These are phyloP conservation scores for Graphium sp. DNA, from an alignment of 2,329 filamentous ascomycete genomes.

Conservation along the genomic window DNA sequence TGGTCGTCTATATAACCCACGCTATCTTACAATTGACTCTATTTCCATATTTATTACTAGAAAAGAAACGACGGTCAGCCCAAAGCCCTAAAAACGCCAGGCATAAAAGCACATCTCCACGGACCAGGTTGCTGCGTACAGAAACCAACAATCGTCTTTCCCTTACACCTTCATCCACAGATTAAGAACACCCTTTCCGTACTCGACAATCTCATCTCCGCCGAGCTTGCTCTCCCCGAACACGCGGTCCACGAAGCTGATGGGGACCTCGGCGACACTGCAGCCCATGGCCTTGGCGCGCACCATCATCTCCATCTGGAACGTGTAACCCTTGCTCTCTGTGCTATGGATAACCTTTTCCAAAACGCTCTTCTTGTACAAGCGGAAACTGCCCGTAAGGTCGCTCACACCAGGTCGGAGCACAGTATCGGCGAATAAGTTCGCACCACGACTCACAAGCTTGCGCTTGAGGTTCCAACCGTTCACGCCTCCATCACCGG, in stretches of 20 bases:
- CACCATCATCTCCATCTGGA: slow-evolving; percentile 99
- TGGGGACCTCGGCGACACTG: slow-evolving; percentile 87
- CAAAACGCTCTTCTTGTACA: slow-evolving; percentile 85
- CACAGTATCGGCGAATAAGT: slow-evolving; percentile 90
- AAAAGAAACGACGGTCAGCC: no score
- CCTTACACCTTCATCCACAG: slow-evolving; percentile 61
- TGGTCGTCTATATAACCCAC: no score
- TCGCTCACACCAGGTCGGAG: slow-evolving; percentile 88
- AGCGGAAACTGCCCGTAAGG: slow-evolving; percentile 80
- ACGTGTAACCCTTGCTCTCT: slow-evolving; percentile 92
- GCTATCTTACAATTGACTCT: no score
- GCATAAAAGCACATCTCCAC: no score
- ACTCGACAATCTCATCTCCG: slow-evolving; percentile 90
- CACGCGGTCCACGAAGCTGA: slow-evolving; percentile 85
- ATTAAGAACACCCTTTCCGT: slow-evolving; percentile 68
- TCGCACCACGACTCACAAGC: slow-evolving; percentile 72
- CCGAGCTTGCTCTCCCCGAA: slow-evolving; percentile 94
- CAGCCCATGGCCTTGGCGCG: slow-evolving; percentile 91
- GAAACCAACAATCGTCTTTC: neutral
- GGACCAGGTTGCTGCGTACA: no score
- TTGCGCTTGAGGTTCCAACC: slow-evolving; percentile 94
- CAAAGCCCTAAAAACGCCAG: no score
- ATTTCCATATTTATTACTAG: neutral
- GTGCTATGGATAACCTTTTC: slow-evolving; percentile 82
- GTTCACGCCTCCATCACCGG: slow-evolving; percentile 74